phyloP scores from a whole-genome alignment of 331 rosid genomes.

The Quercus lobata region DNA sequence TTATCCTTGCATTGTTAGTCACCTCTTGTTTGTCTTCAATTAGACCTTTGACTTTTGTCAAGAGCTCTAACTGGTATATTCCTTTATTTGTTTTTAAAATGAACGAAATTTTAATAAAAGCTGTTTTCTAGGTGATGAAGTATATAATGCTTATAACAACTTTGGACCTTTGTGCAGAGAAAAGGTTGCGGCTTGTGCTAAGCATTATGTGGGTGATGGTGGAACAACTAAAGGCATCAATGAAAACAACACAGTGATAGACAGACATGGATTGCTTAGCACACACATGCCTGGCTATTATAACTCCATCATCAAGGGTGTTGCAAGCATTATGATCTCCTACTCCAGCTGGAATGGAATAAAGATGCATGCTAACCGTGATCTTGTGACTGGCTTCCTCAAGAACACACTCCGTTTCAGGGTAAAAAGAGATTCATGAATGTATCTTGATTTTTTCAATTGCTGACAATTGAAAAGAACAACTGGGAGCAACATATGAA shows the following conservation, averaged over 20 bases:
- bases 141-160: neutral
- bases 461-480: neutral
- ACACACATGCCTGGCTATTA: conserved; percentile 63
- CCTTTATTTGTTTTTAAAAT: neutral
- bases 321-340: conserved; percentile 61
- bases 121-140: neutral
- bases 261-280: conserved; percentile 44
- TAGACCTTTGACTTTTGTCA: neutral
- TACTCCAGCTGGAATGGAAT: conserved; percentile 72
- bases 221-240: conserved; percentile 66
- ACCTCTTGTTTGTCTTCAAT: neutral
- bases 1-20: neutral
- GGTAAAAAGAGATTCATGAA: conserved; percentile 27
- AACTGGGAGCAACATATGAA: neutral
- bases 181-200: conserved; percentile 61
- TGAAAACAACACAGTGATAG: conserved; percentile 49
- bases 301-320: conserved; percentile 60
- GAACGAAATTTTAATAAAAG: neutral
- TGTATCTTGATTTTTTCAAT: neutral
- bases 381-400: conserved; percentile 52
- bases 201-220: conserved; percentile 77
- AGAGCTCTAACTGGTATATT: neutral
- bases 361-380: conserved; percentile 62
- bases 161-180: conserved; percentile 22
- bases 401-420: conserved; percentile 56